Percentiles rank a stretch among this genome's conserved stretches.
Conservation (phyloP, 768 basidiomycete species). For the Hericium rajendrae region DNA sequence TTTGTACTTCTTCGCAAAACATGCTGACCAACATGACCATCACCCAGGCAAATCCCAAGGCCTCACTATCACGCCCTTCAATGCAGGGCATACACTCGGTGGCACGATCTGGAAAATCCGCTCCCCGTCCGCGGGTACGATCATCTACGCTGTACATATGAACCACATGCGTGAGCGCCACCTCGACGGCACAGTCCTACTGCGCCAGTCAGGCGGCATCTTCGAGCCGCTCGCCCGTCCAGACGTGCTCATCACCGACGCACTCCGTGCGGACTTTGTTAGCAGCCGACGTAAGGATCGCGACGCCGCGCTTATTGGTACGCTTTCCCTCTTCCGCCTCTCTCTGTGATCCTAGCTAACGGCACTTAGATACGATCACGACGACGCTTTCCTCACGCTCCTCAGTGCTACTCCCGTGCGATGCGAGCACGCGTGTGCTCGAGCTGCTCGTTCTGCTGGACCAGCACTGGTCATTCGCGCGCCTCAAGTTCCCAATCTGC, state of each 20-base stretch:
- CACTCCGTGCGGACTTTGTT: constrained; percentile 71
- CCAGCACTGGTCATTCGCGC: constrained; percentile 93
- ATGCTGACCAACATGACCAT: too few species aligned
- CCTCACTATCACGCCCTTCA: constrained; percentile 89
- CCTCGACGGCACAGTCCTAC: constrained; percentile 85
- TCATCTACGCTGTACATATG: constrained; percentile 89
- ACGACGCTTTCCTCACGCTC: constrained; percentile 72
- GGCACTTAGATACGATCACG: constrained; percentile 68
- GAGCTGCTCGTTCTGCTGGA: constrained; percentile 94
- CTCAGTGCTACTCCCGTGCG: constrained; percentile 85
- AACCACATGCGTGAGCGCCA: constrained; percentile 97
- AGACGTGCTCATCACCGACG: constrained; percentile 90
- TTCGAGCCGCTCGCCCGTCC: constrained; percentile 84
- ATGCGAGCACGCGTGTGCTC: constrained; percentile 88
- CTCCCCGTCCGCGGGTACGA: constrained; percentile 93
- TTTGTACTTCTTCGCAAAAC: too few species aligned
- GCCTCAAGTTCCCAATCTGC: constrained; percentile 81
- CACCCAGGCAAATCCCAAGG: constrained; percentile 74
- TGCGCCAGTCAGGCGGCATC: constrained; percentile 63
- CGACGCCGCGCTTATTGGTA: constrained; percentile 81
- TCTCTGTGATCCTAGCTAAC: not conserved
- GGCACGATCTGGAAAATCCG: constrained; percentile 98
- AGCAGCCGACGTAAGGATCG: constrained; percentile 86
- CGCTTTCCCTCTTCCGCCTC: constrained; percentile 11
- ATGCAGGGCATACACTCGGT: constrained; percentile 90